Evolutionary conservation across 371 early-diverging fungal genomes (phyloP).

Genomic region (Rhizoclosmatium hyalinum): DNA sequence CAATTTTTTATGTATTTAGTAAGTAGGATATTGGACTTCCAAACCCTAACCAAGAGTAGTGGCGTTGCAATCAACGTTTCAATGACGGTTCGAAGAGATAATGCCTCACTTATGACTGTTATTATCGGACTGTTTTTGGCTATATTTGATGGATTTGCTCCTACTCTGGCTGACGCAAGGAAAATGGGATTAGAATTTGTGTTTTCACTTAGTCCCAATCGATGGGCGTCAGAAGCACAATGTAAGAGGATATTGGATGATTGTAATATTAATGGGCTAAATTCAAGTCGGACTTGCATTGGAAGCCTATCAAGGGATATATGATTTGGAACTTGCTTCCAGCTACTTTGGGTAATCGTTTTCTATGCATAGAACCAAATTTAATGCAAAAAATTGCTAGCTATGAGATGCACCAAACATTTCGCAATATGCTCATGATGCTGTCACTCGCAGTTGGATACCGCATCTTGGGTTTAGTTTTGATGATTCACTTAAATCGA

Average conservation of each 20-base stretch:
- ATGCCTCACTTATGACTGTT: slow-evolving; percentile 49
- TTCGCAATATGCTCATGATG: slow-evolving; percentile 36
- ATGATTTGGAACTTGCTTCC: slow-evolving; percentile 33
- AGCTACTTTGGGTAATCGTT: slow-evolving; percentile 20
- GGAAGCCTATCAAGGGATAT: slow-evolving; percentile 28
- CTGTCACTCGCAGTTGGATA: slow-evolving; percentile 42
- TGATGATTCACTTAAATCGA: slow-evolving; percentile 43
- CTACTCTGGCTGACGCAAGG: slow-evolving; percentile 31
- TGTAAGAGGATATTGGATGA: background rate
- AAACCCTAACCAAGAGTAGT: slow-evolving; percentile 2
- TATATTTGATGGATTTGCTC: slow-evolving; percentile 48
- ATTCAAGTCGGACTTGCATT: slow-evolving; percentile 1
- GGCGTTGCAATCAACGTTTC: slow-evolving; percentile 48
- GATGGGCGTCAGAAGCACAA: slow-evolving; percentile 38
- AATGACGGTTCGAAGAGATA: slow-evolving; percentile 46
- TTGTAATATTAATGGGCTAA: background rate
- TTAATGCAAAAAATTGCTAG: slow-evolving; percentile 32
- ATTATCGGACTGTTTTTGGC: slow-evolving; percentile 48
- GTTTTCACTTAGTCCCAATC: slow-evolving; percentile 16
- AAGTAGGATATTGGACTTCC: slow-evolving; percentile 2
- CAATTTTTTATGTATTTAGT: slow-evolving; percentile 51
- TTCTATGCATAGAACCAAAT: slow-evolving; percentile 2
- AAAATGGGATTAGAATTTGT: background rate
- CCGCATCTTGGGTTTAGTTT: slow-evolving; percentile 43
- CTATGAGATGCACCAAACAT: slow-evolving; percentile 23